Conservation (phyloP, 352 stramenopile genomes). For the Elongisporangium prolatum region DNA sequence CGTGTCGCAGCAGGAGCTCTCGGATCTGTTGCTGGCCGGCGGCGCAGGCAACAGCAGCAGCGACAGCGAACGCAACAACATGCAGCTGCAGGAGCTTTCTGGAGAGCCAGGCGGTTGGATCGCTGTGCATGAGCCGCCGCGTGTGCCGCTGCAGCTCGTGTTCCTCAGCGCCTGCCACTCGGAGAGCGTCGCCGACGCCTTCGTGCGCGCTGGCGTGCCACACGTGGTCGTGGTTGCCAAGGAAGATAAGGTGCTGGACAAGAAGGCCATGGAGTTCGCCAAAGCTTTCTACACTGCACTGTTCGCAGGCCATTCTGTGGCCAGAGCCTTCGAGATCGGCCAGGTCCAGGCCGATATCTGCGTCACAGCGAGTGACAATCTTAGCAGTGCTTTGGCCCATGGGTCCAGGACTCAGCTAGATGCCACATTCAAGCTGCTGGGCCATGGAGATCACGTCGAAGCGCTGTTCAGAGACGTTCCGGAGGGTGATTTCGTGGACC, state of each 20-base stretch:
- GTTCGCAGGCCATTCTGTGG: constrained; percentile 72
- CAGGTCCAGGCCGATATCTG: constrained; percentile 72
- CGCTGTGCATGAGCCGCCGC: constrained; percentile 29
- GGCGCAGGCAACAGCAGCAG: constrained; percentile 26
- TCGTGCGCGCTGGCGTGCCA: constrained; percentile 84
- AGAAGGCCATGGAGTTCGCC: constrained; percentile 86
- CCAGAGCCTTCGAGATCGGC: constrained; percentile 80
- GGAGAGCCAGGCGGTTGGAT: constrained; percentile 21
- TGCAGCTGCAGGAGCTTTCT: constrained; percentile 5
- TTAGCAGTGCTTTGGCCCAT: constrained; percentile 2
- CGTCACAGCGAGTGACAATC: constrained; percentile 24
- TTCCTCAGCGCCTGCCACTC: constrained; percentile 90
- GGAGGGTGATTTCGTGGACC: constrained; percentile 50
- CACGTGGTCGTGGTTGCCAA: constrained; percentile 89
- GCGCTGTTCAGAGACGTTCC: constrained; percentile 61
- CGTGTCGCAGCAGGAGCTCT: constrained; percentile 73
- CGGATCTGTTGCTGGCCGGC: constrained; percentile 65
- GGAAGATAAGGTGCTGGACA: constrained; percentile 80
- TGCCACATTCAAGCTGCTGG: constrained; percentile 80
- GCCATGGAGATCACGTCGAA: constrained; percentile 69
- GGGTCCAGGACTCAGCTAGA: constrained; percentile 8
- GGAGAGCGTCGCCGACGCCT: constrained; percentile 82
- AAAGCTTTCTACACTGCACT: constrained; percentile 88
- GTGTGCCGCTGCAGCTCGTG: constrained; percentile 67
- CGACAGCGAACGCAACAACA: constrained; percentile 11